These are phyloP conservation scores for Pleurotus djamor DNA, from an alignment of 768 basidiomycete genomes.

Conservation along the genomic window DNA sequence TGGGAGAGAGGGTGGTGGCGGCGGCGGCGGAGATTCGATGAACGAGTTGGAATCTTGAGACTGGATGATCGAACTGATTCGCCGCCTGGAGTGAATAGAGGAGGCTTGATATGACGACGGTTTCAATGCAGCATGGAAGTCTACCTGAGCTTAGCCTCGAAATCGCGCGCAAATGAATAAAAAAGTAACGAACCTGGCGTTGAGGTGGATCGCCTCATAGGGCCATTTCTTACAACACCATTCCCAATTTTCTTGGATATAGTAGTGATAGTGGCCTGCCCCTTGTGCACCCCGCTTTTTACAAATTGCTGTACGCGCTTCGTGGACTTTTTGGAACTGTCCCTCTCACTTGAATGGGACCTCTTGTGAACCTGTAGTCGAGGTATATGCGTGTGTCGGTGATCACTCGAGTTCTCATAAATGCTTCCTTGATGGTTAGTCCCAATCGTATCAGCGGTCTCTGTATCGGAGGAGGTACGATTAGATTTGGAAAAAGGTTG, in stretches of 20 bases:
- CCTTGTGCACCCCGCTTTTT: conserved; percentile 72
- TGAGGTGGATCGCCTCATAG: conserved; percentile 57
- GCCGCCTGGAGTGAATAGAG: conserved; percentile 80
- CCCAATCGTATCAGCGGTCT: not conserved
- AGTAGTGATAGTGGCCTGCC: conserved; percentile 69
- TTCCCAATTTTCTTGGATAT: conserved; percentile 77
- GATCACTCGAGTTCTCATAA: conserved; percentile 10
- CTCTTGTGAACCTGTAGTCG: conserved; percentile 21
- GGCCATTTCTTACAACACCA: conserved; percentile 56
- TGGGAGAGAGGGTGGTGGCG: conserved; percentile 45
- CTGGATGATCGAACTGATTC: conserved; percentile 48
- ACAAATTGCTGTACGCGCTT: conserved; percentile 78
- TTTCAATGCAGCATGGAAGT: conserved; percentile 66
- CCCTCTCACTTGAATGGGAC: conserved; percentile 36
- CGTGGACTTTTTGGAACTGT: conserved; percentile 45
- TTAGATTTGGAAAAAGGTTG: conserved; percentile 11
- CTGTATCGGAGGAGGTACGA: conserved; percentile 5
- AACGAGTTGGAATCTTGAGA: conserved; percentile 29
- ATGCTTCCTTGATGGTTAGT: not conserved
- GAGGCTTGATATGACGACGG: conserved; percentile 68
- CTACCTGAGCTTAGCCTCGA: conserved; percentile 28
- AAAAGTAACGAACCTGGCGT: conserved; percentile 52
- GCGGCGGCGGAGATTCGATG: conserved; percentile 33
- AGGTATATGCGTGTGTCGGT: conserved; percentile 1
- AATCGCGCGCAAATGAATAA: not conserved